These are phyloP conservation scores for Acmispon strigosus DNA, from an alignment of 306 rosid genomes.

Conservation along the genomic window DNA sequence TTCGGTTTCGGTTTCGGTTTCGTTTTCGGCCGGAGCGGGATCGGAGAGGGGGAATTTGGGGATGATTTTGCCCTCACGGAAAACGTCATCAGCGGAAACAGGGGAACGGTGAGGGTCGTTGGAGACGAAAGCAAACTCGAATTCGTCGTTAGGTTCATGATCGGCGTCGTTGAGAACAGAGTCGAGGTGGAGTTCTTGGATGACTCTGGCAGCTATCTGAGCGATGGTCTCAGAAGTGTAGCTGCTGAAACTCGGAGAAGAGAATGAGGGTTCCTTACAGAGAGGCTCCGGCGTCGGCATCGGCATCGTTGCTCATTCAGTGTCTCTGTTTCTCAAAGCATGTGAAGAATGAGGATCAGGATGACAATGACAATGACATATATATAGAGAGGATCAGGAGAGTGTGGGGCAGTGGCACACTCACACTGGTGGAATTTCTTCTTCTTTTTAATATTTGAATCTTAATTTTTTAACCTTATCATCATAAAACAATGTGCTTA, in stretches of 20 bases:
- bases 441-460: too few species aligned
- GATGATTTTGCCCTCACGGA: conserved; percentile 72
- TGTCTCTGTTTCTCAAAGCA: neutral
- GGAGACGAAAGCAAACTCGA: conserved; percentile 52
- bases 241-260: conserved; percentile 68
- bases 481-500: too few species aligned
- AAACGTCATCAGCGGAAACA: conserved; percentile 79
- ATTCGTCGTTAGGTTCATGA: conserved; percentile 25
- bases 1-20: too few species aligned
- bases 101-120: conserved; percentile 33
- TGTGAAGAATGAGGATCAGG: neutral
- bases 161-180: neutral
- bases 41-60: conserved; percentile 60
- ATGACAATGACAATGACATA: neutral
- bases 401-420: too few species aligned
- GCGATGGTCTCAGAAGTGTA: conserved; percentile 54
- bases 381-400: too few species aligned
- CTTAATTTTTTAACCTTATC: too few species aligned
- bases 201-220: conserved; percentile 72
- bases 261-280: conserved; percentile 6
- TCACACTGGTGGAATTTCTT: too few species aligned
- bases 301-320: conserved; percentile 22
- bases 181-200: conserved; percentile 35
- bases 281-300: conserved; percentile 25
- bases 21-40: conserved; percentile 5